phyloP scores from a whole-genome alignment of 2,329 filamentous ascomycete genomes.

The Penicillium sp. region DNA sequence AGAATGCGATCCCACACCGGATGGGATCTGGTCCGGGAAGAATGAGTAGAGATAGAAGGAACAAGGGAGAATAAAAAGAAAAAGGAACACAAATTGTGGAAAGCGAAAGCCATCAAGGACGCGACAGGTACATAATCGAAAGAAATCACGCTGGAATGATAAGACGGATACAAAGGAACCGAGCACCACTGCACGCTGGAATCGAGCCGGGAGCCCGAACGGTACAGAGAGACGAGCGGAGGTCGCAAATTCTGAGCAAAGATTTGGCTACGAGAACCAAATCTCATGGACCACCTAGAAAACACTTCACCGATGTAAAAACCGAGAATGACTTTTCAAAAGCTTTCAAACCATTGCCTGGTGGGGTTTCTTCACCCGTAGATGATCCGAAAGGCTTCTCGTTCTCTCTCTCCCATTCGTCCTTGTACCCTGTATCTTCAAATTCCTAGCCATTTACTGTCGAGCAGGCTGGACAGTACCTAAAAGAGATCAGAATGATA shows the following conservation, averaged over 20 bases:
- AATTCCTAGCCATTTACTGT: constrained; percentile 55
- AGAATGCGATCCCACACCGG: constrained; percentile 30
- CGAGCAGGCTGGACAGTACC: constrained; percentile 60
- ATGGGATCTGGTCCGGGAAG: constrained; percentile 22
- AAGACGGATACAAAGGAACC: constrained; percentile 7
- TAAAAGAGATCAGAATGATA: constrained; percentile 28
- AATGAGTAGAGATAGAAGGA: constrained; percentile 4
- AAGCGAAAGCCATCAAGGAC: constrained; percentile 22
- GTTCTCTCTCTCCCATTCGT: constrained; percentile 64
- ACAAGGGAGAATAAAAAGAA: constrained; percentile 1
- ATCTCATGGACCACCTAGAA: constrained; percentile 1
- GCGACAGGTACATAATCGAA: constrained; percentile 17
- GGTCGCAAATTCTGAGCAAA: constrained; percentile 2
- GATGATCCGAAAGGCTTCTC: not conserved
- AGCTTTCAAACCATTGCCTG: not conserved
- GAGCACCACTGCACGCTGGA: constrained; percentile 13
- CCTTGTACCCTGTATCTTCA: constrained; percentile 4
- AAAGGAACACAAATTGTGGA: constrained; percentile 7
- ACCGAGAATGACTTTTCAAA: constrained; percentile 4
- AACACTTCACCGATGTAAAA: constrained; percentile 1
- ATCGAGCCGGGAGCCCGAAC: constrained; percentile 9
- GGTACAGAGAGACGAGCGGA: constrained; percentile 4
- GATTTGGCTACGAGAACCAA: not conserved
- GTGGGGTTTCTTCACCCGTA: not conserved
- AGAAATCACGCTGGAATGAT: constrained; percentile 9